Evolutionary conservation across 306 rosid genomes (phyloP).

Genomic region (Urtica urens): DNA sequence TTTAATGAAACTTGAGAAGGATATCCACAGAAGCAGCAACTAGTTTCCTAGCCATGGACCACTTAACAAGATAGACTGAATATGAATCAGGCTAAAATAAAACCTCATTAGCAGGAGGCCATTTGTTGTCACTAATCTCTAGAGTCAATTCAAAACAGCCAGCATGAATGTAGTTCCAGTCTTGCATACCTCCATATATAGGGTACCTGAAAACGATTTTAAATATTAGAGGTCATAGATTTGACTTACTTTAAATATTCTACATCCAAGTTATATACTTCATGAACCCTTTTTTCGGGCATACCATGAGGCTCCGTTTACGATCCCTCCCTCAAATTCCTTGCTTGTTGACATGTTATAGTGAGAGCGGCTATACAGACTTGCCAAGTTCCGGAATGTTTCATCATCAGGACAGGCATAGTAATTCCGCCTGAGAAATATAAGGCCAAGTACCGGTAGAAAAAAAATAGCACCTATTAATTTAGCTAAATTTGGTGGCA

Average conservation of each 20-base stretch:
- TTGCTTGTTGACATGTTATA: slow-evolving; percentile 77
- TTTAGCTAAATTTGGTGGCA: background rate
- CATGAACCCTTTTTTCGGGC: slow-evolving; percentile 9
- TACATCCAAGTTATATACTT: background rate
- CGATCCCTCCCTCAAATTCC: slow-evolving; percentile 73
- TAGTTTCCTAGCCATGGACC: no score
- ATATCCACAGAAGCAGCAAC: no score
- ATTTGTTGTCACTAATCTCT: slow-evolving; percentile 84
- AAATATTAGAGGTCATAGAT: no score
- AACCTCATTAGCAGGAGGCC: slow-evolving; percentile 89
- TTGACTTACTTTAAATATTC: no score
- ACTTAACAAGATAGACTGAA: background rate
- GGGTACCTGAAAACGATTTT: slow-evolving; percentile 62
- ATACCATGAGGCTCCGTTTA: slow-evolving; percentile 90
- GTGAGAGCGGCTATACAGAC: slow-evolving; percentile 77
- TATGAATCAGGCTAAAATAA: background rate
- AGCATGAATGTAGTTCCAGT: slow-evolving; percentile 80
- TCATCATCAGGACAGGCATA: slow-evolving; percentile 87
- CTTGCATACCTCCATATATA: slow-evolving; percentile 96
- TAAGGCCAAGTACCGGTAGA: background rate
- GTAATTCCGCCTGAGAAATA: slow-evolving; percentile 65
- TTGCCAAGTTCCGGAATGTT: slow-evolving; percentile 71
- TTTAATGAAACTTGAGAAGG: no score
- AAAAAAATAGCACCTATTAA: background rate
- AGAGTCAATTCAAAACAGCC: slow-evolving; percentile 87